Base-by-base conservation (phyloP, 2,329 filamentous ascomycete species). In the Colletotrichum sp. region DNA sequence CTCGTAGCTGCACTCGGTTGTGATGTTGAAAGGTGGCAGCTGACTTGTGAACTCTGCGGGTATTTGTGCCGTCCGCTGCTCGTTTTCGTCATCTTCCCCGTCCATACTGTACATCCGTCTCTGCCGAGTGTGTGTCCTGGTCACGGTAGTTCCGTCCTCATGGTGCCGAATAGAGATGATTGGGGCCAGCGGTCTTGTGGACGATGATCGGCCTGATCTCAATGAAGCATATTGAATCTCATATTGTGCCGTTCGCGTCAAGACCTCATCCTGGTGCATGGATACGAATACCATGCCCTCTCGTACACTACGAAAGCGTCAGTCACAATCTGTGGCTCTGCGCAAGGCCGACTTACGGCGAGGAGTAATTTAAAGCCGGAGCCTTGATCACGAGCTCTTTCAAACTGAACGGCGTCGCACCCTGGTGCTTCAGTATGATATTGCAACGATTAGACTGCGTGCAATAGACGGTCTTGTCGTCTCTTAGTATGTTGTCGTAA, bases 271-370 rank as follows among this genome's bases (percentile, higher is more conserved):
- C 48, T 93, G 91, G 55, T 92, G 91, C 96, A 98, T 98, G 61
- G 95, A 92, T 32, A 99, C 90, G 81, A 98, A 98, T 1, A 99
- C 91, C 90, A 98, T 93, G 60, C 97, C 96, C 89, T 98, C 94
- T 84, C 96, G 93, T 69, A 98, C 93, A 70, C 95, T 96, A 82
- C 63, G 71, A 71, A 12, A 10, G 8, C 24, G 58, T 77, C 73
- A 73, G 69, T 77, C 38, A 48, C 28, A 72, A 72, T 77, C 78
- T 74, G 4, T 36, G 15, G 10, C 18, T 38, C 9, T 21, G 13
- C n/a, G 16, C 15, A 38, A n/a, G 30, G 12, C 13, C n/a, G 12
- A 91, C 95, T 85, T 92, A 98, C 94, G 96, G 96, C 79, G 95
- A 93, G 76, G 95, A 96, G 84, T 96, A 98, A 69, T 95, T 94